Conservation (phyloP, 1,284 basidiomycete genomes). For the Cutaneotrichosporon spelunceum region DNA sequence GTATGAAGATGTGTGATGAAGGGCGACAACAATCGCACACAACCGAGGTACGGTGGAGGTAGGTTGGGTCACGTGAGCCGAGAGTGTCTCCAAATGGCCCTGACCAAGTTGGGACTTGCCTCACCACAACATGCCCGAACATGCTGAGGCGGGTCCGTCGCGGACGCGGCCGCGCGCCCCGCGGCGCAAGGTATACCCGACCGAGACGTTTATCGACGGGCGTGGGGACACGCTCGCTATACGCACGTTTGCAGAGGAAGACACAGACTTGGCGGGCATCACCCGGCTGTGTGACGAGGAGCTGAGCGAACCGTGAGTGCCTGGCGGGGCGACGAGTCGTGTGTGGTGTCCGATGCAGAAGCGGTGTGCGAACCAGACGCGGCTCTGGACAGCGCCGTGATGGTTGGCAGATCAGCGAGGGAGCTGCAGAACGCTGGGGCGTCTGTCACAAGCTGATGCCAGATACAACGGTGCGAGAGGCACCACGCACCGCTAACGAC, state of each 20-base stretch:
- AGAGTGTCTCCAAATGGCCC: background rate
- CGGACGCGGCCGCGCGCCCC: background rate
- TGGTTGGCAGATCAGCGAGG: background rate
- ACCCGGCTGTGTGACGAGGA: constrained; percentile 85
- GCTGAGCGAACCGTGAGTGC: constrained; percentile 89
- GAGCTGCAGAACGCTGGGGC: background rate
- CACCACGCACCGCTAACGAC: background rate
- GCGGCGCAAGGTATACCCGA: background rate
- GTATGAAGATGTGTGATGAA: background rate
- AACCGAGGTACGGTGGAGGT: background rate
- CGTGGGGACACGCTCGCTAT: constrained; percentile 33
- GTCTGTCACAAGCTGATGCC: background rate
- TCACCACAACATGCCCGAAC: constrained; percentile 2
- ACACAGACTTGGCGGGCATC: constrained; percentile 72
- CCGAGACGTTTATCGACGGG: constrained; percentile 19
- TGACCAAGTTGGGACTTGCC: background rate
- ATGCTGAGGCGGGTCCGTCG: background rate
- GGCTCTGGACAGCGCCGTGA: background rate
- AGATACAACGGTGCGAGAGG: constrained; percentile 17
- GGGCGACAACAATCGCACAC: constrained; percentile 3
- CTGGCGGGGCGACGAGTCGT: background rate
- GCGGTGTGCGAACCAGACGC: background rate
- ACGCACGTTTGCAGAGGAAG: constrained; percentile 48
- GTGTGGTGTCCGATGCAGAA: constrained; percentile 7
- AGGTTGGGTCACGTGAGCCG: background rate